Percentiles rank a stretch among this genome's conserved stretches.
Evolutionary conservation across 2,329 filamentous ascomycete genomes (phyloP).

Genomic region (Aspergillus caelatus): DNA sequence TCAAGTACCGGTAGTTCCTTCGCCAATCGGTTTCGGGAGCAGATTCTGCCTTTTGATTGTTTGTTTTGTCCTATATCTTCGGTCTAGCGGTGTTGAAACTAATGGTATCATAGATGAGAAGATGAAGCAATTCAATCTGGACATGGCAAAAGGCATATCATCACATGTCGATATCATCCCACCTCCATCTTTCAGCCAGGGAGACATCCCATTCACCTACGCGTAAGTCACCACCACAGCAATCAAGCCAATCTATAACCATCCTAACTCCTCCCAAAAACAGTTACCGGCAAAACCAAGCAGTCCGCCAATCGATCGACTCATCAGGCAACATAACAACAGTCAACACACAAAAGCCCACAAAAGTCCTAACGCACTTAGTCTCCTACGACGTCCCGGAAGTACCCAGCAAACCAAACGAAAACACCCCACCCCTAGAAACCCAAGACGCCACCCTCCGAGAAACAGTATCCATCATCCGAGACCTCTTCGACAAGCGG

Average conservation of each 20-base stretch:
- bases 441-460: conserved; percentile 61
- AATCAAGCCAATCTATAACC: neutral
- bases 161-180: conserved; percentile 73
- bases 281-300: conserved; percentile 83
- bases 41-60: conserved; percentile 73
- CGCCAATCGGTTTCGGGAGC: conserved; percentile 70
- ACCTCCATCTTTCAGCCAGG: conserved; percentile 76
- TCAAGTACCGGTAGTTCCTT: conserved; percentile 70
- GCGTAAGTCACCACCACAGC: conserved; percentile 37
- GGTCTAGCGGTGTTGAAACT: neutral
- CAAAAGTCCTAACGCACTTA: conserved; percentile 62
- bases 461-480: conserved; percentile 65
- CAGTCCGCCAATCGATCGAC: conserved; percentile 65
- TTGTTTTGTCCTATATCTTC: conserved; percentile 26
- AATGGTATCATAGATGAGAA: conserved; percentile 49
- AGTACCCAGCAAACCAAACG: conserved; percentile 64
- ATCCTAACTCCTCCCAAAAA: conserved; percentile 33
- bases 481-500: conserved; percentile 68
- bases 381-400: conserved; percentile 63
- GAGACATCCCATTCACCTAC: conserved; percentile 71
- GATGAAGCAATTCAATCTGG: conserved; percentile 68
- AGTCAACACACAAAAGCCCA: conserved; percentile 59
- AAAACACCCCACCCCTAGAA: conserved; percentile 55
- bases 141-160: conserved; percentile 62
- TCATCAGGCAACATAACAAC: conserved; percentile 62